These are phyloP conservation scores for Pistacia integerrima DNA, from an alignment of 345 rosid species.

Conservation along the genomic window DNA sequence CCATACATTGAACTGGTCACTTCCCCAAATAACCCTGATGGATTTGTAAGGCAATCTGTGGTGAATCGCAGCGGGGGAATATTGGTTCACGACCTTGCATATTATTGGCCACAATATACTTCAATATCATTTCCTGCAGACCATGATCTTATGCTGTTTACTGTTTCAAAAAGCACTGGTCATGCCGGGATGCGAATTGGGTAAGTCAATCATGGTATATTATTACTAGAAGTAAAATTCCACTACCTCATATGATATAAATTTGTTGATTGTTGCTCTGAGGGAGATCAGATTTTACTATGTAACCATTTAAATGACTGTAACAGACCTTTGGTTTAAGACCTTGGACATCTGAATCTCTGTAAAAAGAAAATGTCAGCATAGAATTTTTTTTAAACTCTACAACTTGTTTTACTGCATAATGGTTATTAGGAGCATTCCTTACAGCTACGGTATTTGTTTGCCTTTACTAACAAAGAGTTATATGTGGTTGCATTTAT, in stretches of 20 bases:
- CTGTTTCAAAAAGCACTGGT: slow-evolving; percentile 81
- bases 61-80: slow-evolving; percentile 67
- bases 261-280: neutral
- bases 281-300: neutral
- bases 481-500: neutral
- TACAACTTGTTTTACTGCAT: neutral
- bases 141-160: slow-evolving; percentile 81
- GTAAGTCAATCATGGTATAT: slow-evolving; percentile 36
- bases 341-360: neutral
- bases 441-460: neutral
- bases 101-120: slow-evolving; percentile 95
- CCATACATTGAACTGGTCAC: slow-evolving; percentile 93
- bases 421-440: neutral
- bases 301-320: too few species aligned
- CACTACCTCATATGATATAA: neutral
- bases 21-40: slow-evolving; percentile 95
- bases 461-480: neutral
- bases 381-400: neutral
- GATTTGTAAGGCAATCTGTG: slow-evolving; percentile 61
- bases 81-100: slow-evolving; percentile 87
- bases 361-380: neutral
- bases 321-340: neutral
- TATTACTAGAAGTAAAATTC: neutral
- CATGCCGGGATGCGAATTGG: slow-evolving; percentile 97
- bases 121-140: slow-evolving; percentile 71